phyloP scores from a whole-genome alignment of 306 rosid species.

The Rosa lucieae region DNA sequence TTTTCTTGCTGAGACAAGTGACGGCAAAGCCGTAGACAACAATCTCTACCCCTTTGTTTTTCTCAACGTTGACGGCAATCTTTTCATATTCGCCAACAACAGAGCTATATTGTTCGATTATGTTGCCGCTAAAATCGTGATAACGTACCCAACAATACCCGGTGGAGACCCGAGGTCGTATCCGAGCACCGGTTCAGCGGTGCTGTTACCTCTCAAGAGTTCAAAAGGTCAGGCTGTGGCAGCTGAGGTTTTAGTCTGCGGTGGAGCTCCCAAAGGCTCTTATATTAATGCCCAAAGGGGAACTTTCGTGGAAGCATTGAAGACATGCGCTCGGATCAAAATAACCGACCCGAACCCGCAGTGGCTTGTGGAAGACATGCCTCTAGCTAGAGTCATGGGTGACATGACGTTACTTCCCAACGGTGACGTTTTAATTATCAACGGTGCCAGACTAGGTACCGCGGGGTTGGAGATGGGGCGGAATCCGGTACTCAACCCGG shows the following conservation, averaged over 20 bases:
- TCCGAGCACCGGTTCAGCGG: constrained; percentile 75
- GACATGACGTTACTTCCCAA: constrained; percentile 64
- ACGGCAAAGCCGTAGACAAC: constrained; percentile 28
- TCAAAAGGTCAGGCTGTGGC: constrained; percentile 5
- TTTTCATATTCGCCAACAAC: constrained; percentile 56
- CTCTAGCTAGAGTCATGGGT: constrained; percentile 47
- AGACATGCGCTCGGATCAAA: constrained; percentile 51
- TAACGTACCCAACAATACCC: no score
- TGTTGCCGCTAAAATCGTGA: no score
- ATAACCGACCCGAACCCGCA: constrained; percentile 55
- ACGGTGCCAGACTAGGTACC: constrained; percentile 23
- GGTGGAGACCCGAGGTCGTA: constrained; percentile 66
- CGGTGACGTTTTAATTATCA: constrained; percentile 45
- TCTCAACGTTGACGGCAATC: constrained; percentile 54
- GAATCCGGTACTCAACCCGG: constrained; percentile 44
- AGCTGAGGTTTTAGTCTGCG: constrained; percentile 70
- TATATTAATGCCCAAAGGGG: neutral
- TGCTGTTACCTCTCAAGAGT: constrained; percentile 53
- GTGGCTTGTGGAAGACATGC: constrained; percentile 67
- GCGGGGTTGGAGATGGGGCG: constrained; percentile 58
- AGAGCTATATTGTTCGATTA: no score
- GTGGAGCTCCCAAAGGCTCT: constrained; percentile 66
- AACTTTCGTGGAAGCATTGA: constrained; percentile 33
- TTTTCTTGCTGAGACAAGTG: constrained; percentile 44
- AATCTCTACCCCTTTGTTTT: constrained; percentile 70